phyloP scores from a whole-genome alignment of 179 eudicot species.

The Spinacia oleracea region DNA sequence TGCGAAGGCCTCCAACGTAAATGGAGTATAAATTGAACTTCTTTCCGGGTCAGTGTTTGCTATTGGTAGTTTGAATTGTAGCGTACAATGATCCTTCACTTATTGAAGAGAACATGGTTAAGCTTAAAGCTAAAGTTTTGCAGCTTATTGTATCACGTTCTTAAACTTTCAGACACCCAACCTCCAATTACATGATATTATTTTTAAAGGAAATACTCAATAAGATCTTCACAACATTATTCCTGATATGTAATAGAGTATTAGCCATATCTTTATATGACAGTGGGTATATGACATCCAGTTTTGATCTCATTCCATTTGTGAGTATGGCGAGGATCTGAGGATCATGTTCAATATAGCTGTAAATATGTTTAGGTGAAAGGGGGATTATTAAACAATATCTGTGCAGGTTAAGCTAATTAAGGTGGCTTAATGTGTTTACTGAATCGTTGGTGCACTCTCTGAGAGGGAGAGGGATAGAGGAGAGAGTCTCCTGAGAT shows the following conservation, averaged over 20 bases:
- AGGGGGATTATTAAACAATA: no score
- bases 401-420: no score
- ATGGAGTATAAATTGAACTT: slow-evolving; percentile 56
- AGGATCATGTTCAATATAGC: no score
- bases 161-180: not conserved
- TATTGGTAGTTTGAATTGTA: not conserved
- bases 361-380: no score
- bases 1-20: slow-evolving; percentile 61
- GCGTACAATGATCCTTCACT: not conserved
- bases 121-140: slow-evolving; percentile 4
- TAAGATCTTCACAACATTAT: not conserved
- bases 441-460: no score
- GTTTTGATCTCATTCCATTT: no score
- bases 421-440: no score
- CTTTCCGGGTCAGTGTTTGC: not conserved
- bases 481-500: no score
- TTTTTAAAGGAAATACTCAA: not conserved
- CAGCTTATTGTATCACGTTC: not conserved
- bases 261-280: not conserved
- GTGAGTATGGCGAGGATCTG: no score
- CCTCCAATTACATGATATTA: no score
- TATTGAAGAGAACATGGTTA: not conserved
- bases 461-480: no score
- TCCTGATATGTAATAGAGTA: not conserved
- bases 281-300: no score